Evolutionary conservation across 371 early-diverging fungal genomes (phyloP), one percentile per base, ranked within the genome.

Genomic region (Conidiobolus coronatus): DNA sequence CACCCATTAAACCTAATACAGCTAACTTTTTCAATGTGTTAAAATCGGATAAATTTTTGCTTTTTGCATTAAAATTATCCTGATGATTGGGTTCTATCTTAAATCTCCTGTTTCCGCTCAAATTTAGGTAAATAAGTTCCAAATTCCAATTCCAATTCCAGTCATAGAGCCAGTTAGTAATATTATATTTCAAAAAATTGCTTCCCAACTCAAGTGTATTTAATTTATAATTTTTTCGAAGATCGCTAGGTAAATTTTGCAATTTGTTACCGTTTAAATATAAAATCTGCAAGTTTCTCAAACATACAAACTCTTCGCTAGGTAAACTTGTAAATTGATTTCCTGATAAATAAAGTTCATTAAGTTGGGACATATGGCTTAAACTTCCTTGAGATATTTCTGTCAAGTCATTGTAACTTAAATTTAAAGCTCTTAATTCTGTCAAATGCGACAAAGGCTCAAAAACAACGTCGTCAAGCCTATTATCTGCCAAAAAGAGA

Each of bases 121-220:
- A 60, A 58, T 92, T 89, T 14, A 92, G 69, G 47, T 83, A 87
- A 55, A 76, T 77, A 40, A 92, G 69, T 1, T 79, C 80, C 40
- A 79, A 52, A 56, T 92, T 92, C 86, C 85, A 89, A 58, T 86
- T 87, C 86, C 88, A 90, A 58, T 92, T 89, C 90, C 90, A 92
- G 53, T 90, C 90, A 55, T 86, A 88, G 0, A 86, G 88, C 87
- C 88, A 89, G 55, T 92, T 92, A 20, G 81, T 69, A 36, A 89
- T 81, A 50, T 92, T 92, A 60, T 89, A 92, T 60, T 85, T 83
- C 29, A 92, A 63, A 29, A 73, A 65, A 51, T 92, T 89, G 59
- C 77, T 75, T 23, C 87, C 84, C 3, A 86, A 80, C 56, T 92
- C 93, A 21, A 92, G 56, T 15, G 78, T 80, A 14, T 67, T 47